Base-by-base conservation (phyloP, 2,329 filamentous ascomycete species). In the Cercospora nicotianae region DNA sequence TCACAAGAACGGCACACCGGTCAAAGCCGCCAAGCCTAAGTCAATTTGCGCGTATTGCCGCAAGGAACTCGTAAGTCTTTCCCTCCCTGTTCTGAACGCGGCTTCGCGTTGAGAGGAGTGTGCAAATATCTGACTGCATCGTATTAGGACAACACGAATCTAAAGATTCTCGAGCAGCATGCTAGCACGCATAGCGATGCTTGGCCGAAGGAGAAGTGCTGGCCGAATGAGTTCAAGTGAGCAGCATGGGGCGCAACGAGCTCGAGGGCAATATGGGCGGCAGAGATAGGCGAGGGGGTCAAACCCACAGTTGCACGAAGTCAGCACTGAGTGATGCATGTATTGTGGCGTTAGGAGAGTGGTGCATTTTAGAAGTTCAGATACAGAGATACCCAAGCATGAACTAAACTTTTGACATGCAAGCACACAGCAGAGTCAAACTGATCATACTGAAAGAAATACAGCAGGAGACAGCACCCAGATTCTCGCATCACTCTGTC, bases 191-290 rank as follows among this genome's bases (percentile, higher is more conserved):
- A 87, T 72, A 80, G 83, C 69, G 77, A 81, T 28, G 82, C 82
- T 69, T 86, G 85, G 85, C 77, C 84, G 0, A 87, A 86, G 80
- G 84, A 87, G 80, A 86, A 86, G 80, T 87, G 85, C 79, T 87
- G 83, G 82, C 85, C 85, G 2, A 83, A 83, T 62, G 68, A 72
- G 67, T 72, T 72, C 65, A 68, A 68, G 12, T 68, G 63, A 65
- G 45, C 31, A 20, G 6, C 48, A 7, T n/a, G 10, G 6, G 5
- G 13, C 8, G 12, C 12, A 0, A 3, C 3, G 48, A 55, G 16
- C 23, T 28, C 23, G 20, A n/a, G 18, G 18, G 26, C 5, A 28
- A 9, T 7, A 9, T 53, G 12, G 26, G 20, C 23, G 33, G 57
- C n/a, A 9, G 12, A 33, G 12, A 18, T 10, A 42, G 33, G 16